These are phyloP conservation scores for Colletotrichum kahawae DNA, from an alignment of 2,329 filamentous ascomycete genomes.

Conservation along the genomic window DNA sequence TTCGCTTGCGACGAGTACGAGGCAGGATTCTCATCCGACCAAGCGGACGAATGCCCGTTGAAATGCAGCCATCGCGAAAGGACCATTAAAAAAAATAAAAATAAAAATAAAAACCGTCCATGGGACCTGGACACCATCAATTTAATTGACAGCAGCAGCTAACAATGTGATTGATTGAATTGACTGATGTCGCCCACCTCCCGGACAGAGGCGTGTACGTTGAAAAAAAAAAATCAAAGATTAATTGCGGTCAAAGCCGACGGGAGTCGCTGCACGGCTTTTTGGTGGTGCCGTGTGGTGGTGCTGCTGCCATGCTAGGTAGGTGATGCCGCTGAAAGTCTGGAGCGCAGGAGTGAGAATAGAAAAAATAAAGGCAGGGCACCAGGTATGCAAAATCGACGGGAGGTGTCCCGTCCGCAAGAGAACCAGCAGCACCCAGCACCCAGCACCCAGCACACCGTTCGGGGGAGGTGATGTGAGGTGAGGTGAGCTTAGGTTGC, in stretches of 20 bases:
- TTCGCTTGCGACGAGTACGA: background rate
- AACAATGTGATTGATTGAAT: background rate
- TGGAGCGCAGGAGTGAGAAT: background rate
- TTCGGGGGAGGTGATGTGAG: background rate
- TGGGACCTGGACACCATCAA: background rate
- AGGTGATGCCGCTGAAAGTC: background rate
- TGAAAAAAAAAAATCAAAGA: background rate
- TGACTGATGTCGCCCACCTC: background rate
- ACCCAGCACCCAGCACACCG: background rate
- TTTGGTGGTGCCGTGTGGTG: background rate
- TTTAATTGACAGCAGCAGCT: background rate
- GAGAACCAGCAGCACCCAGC: background rate
- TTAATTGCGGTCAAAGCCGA: background rate
- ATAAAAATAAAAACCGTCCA: background rate
- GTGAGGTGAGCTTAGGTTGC: background rate
- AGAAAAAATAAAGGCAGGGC: background rate
- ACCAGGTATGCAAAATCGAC: background rate
- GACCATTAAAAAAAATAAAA: background rate
- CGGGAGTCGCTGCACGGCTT: background rate
- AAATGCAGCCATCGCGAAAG: background rate
- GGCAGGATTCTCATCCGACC: background rate
- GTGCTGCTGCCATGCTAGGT: background rate
- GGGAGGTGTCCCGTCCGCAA: background rate
- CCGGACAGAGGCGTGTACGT: conserved; percentile 5
- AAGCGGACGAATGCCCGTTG: too few relatives aligned